Base-by-base conservation (phyloP, 2,329 filamentous ascomycete species). In the Aureobasidium namibiae region DNA sequence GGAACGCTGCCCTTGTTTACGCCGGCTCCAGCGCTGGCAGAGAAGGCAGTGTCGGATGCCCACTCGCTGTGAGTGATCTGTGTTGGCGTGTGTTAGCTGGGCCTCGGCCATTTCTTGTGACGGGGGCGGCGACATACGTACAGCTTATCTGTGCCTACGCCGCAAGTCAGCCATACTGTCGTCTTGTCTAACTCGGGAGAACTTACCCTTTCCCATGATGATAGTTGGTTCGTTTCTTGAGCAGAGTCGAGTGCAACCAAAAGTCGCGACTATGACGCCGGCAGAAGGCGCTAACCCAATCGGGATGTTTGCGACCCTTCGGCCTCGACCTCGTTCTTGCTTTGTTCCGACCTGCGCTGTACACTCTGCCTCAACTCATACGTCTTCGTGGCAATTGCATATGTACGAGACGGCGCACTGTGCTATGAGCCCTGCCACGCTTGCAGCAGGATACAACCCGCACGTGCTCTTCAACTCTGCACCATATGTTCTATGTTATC, bases 51-150 rank as follows among this genome's bases (percentile, higher is more conserved):
- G 49, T 87, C 85, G 6, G 91, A 96, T 8, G 90, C 87, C 94
- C 94, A 99, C 80, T 99, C 94, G 41, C 90, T 95, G 76, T 99
- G 95, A 59, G 94, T 99, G 69, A 99, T 99, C 81, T 85, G 65
- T 53, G 60, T 14, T 13, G 29, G 26, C 3, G 21, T 16, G 4
- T 14, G 54, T 59, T 18, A 60, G 58, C 33, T 38, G 18, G 10
- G 34, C 26, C 21, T 34, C 24, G 34, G 31, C 11, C 16, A 6
- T 33, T 36, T 63, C 62, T 50, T 52, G 50, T 45, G 29, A n/a
- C n/a, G 39, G 29, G 8, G 24, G 42, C 10, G 34, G 41, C 38
- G 48, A 72, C 70, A 58, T 68, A 72, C 70, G 69, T 73, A 73
- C 68, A 73, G 64, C 66, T 73, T 73, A 63, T 73, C 71, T 33